These are phyloP conservation scores for Stereocaulon alpinum DNA, from an alignment of 495 filamentous ascomycete species.

Conservation along the genomic window DNA sequence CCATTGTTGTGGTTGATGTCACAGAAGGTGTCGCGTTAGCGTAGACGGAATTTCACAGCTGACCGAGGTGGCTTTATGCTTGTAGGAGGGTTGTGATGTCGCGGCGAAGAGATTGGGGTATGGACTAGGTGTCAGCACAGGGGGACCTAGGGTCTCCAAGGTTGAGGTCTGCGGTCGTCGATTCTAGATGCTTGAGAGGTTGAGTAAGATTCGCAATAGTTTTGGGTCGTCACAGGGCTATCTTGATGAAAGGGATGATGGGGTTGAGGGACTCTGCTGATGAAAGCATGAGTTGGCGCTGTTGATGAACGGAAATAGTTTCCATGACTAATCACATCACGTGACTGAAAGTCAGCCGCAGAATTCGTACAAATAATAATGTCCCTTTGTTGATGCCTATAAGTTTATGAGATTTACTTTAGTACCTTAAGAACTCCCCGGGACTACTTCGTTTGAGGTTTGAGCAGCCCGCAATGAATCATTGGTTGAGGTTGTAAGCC, in stretches of 20 bases:
- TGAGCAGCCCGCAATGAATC: background rate
- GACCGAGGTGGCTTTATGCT: background rate
- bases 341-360: background rate
- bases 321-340: too few relatives aligned
- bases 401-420: too few relatives aligned
- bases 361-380: background rate
- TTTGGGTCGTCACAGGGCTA: background rate
- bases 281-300: background rate
- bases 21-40: background rate
- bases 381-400: too few relatives aligned
- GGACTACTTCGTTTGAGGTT: background rate
- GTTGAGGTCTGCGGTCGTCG: background rate
- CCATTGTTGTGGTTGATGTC: conserved; percentile 41
- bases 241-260: background rate
- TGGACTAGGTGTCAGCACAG: conserved; percentile 4
- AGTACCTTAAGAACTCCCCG: background rate
- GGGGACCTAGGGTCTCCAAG: background rate
- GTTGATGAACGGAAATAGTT: background rate
- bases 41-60: background rate
- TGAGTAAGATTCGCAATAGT: background rate
- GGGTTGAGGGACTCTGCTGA: background rate
- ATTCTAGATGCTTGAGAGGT: background rate
- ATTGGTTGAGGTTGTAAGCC: background rate
- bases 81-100: background rate
- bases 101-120: background rate